These are phyloP conservation scores for Pleurotus giganteus DNA, from an alignment of 768 basidiomycete genomes.

Conservation along the genomic window DNA sequence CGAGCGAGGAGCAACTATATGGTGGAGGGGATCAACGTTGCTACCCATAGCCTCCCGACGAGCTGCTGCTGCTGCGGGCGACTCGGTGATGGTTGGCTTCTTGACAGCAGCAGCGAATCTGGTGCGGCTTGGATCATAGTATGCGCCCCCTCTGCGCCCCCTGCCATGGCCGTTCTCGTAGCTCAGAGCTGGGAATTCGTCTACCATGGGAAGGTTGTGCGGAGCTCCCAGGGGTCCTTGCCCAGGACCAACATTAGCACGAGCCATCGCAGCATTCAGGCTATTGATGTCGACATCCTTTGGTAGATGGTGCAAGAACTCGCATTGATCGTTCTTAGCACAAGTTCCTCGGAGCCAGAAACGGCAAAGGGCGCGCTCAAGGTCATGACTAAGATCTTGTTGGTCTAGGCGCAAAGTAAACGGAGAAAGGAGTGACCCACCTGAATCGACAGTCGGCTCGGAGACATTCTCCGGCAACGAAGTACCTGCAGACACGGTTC, in stretches of 20 bases:
- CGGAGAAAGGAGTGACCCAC: slow-evolving; percentile 39
- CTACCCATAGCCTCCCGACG: slow-evolving; percentile 58
- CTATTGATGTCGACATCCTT: slow-evolving; percentile 79
- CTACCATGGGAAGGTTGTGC: slow-evolving; percentile 41
- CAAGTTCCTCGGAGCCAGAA: slow-evolving; percentile 99
- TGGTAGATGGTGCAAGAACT: slow-evolving; percentile 91
- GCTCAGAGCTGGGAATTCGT: slow-evolving; percentile 76
- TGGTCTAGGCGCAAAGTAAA: slow-evolving; percentile 7
- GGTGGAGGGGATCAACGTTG: slow-evolving; percentile 60
- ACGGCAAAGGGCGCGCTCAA: slow-evolving; percentile 90
- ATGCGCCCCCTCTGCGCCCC: slow-evolving; percentile 43
- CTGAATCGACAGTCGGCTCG: slow-evolving; percentile 97
- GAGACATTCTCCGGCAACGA: slow-evolving; percentile 93
- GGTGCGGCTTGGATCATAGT: slow-evolving; percentile 83
- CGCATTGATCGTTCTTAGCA: slow-evolving; percentile 94
- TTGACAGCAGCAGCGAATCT: slow-evolving; percentile 92
- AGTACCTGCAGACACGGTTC: slow-evolving; percentile 92
- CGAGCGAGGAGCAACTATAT: slow-evolving; percentile 73
- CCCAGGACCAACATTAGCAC: slow-evolving; percentile 57
- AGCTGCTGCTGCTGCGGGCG: slow-evolving; percentile 34
- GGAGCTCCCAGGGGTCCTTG: slow-evolving; percentile 39
- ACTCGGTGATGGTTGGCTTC: slow-evolving; percentile 44
- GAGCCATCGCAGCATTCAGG: slow-evolving; percentile 64
- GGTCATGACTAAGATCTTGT: slow-evolving; percentile 68
- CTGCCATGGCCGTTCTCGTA: slow-evolving; percentile 36